Evolutionary conservation across 1,284 basidiomycete species (phyloP), one percentile per base, ranked within the genome.

Genomic region (Sporisorium scitamineum): DNA sequence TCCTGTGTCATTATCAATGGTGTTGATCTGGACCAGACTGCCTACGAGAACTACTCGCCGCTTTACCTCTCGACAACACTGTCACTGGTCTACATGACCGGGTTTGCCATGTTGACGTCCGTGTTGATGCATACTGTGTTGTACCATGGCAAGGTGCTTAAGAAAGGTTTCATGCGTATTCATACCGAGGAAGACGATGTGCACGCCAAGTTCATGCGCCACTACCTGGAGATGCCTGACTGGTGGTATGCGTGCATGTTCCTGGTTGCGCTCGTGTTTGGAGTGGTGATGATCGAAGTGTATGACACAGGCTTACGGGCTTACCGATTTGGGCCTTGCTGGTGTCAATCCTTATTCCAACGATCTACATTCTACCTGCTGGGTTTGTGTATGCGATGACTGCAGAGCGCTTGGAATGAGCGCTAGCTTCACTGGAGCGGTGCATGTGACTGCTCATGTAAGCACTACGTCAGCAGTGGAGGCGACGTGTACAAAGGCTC

Each of bases 321-420:
- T 89, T 95, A 39, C 95, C 95, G 0, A 91, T 98, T 0, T 97
- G 94, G 92, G 91, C 90, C 13, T 20, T 95, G 26, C 82, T 97
- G 5, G 41, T 86, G n/a, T 87, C 93, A 2, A 85, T 95, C 13
- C 50, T 90, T n/a, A 86, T 99, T 34, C 92, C 94, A 0, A 86
- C 91, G 22, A 83, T 96, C 56, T 99, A 98, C 85, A 89, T 95
- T 69, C 85, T 99, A 6, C 96, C 96, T 0, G 90, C 91, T 22
- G 94, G 94, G 2, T 97, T 95, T 86, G 92, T 99, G 65, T 96
- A 89, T 82, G 95, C 96, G 13, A 92, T 96, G 90, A 95, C 95
- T 0, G n/a, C n/a, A n/a, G n/a, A n/a, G n/a, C n/a, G n/a, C n/a
- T n/a, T n/a, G n/a, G n/a, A n/a, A n/a, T n/a, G n/a, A n/a, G n/a